Conservation (phyloP, 495 filamentous ascomycete species). For the Neurospora tetrasperma region DNA sequence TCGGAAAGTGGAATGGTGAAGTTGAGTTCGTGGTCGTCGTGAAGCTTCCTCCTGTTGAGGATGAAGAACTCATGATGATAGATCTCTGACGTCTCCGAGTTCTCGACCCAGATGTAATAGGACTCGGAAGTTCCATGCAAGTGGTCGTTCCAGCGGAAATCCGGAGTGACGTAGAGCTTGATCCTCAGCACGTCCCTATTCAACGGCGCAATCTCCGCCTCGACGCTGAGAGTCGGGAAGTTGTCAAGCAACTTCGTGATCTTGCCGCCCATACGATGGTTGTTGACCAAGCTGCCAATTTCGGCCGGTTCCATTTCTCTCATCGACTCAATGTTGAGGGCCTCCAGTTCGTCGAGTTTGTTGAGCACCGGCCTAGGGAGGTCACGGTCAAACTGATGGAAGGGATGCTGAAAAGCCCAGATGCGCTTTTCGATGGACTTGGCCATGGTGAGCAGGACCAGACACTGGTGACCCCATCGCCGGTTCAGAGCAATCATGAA, state of each 20-base stretch:
- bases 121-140: constrained; percentile 89
- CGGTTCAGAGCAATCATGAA: constrained; percentile 97
- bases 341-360: constrained; percentile 67
- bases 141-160: constrained; percentile 94
- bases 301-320: constrained; percentile 87
- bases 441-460: constrained; percentile 78
- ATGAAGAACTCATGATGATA: constrained; percentile 98
- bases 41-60: constrained; percentile 72
- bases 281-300: constrained; percentile 86
- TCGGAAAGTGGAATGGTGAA: constrained; percentile 95
- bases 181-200: constrained; percentile 91
- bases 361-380: constrained; percentile 72
- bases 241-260: constrained; percentile 75
- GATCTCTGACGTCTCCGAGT: constrained; percentile 94
- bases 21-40: constrained; percentile 92
- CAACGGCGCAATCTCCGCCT: constrained; percentile 87
- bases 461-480: constrained; percentile 88
- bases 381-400: constrained; percentile 72
- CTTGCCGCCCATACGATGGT: constrained; percentile 70
- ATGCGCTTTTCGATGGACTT: constrained; percentile 94
- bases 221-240: constrained; percentile 84
- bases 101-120: constrained; percentile 98
- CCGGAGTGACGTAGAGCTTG: constrained; percentile 71
- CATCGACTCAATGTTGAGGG: constrained; percentile 68
- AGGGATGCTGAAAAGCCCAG: constrained; percentile 90